Conservation (phyloP, 1,284 basidiomycete genomes). For the Sanghuangporus sanghuang region DNA sequence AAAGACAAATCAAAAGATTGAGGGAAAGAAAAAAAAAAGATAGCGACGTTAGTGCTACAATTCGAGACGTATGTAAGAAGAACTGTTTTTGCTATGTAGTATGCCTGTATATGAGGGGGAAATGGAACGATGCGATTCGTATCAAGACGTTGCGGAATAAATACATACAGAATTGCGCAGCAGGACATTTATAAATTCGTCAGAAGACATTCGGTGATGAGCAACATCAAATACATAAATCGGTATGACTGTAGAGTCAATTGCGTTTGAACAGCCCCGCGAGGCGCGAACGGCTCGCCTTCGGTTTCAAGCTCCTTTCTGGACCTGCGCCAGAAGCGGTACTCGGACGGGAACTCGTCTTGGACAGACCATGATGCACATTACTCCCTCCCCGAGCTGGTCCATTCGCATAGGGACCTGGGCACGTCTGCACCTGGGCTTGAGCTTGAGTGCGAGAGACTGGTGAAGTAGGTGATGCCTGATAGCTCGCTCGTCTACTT, state of each 20-base stretch:
- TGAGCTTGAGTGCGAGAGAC: background rate
- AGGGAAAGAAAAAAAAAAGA: background rate
- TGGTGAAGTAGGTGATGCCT: background rate
- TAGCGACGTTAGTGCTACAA: background rate
- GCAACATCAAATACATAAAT: too few species aligned
- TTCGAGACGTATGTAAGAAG: background rate
- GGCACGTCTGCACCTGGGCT: background rate
- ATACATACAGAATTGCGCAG: background rate
- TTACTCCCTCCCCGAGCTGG: background rate
- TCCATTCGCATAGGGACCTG: background rate
- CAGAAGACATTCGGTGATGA: background rate
- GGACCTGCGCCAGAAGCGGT: background rate
- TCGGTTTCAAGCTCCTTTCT: background rate
- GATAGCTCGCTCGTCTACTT: slow-evolving; percentile 7
- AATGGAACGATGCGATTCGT: background rate
- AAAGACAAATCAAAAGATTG: background rate
- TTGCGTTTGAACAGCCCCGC: slow-evolving; percentile 7
- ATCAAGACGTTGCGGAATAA: background rate
- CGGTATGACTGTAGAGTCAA: background rate
- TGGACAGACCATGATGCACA: background rate
- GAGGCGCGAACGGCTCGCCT: slow-evolving; percentile 10
- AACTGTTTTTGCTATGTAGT: background rate
- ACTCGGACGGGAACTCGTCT: background rate
- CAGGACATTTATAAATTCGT: background rate
- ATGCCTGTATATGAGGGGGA: background rate